Conservation (phyloP, 2,329 filamentous ascomycete genomes). For the Aureobasidium namibiae region DNA sequence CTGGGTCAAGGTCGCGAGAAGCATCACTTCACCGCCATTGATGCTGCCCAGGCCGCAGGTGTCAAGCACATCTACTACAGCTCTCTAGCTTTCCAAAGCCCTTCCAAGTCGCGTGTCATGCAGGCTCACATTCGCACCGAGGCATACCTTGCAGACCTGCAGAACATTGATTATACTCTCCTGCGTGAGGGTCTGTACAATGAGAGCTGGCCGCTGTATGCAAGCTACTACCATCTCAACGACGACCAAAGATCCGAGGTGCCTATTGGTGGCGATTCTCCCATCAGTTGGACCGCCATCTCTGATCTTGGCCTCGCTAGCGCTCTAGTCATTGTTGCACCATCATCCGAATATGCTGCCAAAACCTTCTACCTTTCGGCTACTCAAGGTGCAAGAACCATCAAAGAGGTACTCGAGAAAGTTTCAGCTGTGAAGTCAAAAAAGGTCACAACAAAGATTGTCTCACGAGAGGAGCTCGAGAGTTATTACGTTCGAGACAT, state of each 20-base stretch:
- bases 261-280: slow-evolving; percentile 32
- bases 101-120: slow-evolving; percentile 37
- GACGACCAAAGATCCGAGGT: slow-evolving; percentile 31
- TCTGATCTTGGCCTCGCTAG: slow-evolving; percentile 36
- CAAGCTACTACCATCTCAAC: slow-evolving; percentile 34
- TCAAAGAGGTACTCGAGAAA: slow-evolving; percentile 24
- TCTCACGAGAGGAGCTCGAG: slow-evolving; percentile 33
- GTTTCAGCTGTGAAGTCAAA: slow-evolving; percentile 22
- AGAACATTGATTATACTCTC: slow-evolving; percentile 27
- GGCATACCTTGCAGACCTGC: slow-evolving; percentile 25
- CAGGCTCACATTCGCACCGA: slow-evolving; percentile 40
- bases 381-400: slow-evolving; percentile 17
- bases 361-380: slow-evolving; percentile 34
- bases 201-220: slow-evolving; percentile 41
- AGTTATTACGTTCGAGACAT: slow-evolving; percentile 31
- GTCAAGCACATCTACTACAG: slow-evolving; percentile 41
- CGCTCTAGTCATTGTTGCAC: slow-evolving; percentile 30
- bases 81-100: slow-evolving; percentile 34
- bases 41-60: slow-evolving; percentile 33
- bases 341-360: slow-evolving; percentile 25
- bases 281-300: slow-evolving; percentile 37
- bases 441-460: slow-evolving; percentile 29
- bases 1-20: slow-evolving; percentile 35
- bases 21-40: slow-evolving; percentile 36
- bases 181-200: slow-evolving; percentile 39